Evolutionary conservation across 129 eudicot genomes (phyloP), one percentile per base, ranked within the genome.

Genomic region (Tagetes erecta): DNA sequence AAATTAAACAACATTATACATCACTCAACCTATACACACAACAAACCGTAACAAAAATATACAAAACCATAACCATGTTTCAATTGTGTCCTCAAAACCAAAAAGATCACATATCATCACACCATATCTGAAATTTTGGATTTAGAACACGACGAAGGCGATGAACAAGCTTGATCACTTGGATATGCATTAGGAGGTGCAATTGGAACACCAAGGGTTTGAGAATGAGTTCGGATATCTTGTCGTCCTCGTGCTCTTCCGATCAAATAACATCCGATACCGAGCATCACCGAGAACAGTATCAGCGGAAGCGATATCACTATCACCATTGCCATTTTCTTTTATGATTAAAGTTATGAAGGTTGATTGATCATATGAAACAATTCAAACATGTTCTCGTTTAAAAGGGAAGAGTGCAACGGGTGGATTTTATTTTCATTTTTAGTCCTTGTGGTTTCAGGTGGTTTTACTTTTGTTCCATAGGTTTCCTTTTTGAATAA

Each of bases 241-340:
- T 84, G 86, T 76, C 89, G 80, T 30, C 96, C 96, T 68, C 78
- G 80, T 33, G 83, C 81, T 70, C 83, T 84, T 39, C 96, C 96
- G 36, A 85, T 72, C 46, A 89, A 58, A 74, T 84, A 86, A 70
- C 96, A 89, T 12, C 87, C 96, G 40, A 89, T 63, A 5, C 91
- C 91, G 27, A 89, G 75, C 70, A 86, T 57, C 33, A 84, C 6
- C 8, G 91, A 84, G 45, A 89, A 80, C 7, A 89, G 27, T 13
- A 89, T 84, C 71, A 89, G 71, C 63, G 96, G 96, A 14, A 89
- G 53, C 3, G 91, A 89, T 62, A 89, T 44, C 56, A 89, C 91
- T 10, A 86, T 53, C 55, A 86, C 91, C 86, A 89, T 71, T 5
- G 89, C 91, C 91, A 89, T 89, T 51, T 72, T 78, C 36, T 13